These are phyloP conservation scores for Xylaria sp. DNA, from an alignment of 2,329 filamentous ascomycete species.

Conservation along the genomic window DNA sequence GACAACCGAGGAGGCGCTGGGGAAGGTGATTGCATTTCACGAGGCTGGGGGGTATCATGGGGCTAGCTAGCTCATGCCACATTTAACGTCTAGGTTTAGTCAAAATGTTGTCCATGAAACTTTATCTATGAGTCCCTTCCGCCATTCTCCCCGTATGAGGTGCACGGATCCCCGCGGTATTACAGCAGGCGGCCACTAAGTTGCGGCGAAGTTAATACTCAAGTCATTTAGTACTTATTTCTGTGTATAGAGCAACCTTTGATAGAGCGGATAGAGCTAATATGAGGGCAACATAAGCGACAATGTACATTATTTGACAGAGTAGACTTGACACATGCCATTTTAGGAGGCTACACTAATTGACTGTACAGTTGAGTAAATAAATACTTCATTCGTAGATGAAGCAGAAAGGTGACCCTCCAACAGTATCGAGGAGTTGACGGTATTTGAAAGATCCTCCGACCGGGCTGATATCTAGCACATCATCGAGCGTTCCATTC, in stretches of 20 bases:
- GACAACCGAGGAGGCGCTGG: not conserved
- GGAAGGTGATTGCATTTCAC: not conserved
- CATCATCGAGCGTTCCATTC: constrained; percentile 57
- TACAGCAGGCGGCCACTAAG: not conserved
- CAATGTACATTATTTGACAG: not conserved
- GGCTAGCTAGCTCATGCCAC: no score
- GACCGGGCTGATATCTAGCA: constrained; percentile 47
- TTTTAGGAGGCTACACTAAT: not conserved
- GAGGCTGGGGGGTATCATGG: not conserved
- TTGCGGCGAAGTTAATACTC: not conserved
- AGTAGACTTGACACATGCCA: not conserved
- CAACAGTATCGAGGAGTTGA: constrained; percentile 56
- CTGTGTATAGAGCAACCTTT: not conserved
- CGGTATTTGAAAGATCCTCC: constrained; percentile 46
- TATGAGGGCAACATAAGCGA: not conserved
- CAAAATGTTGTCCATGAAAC: not conserved
- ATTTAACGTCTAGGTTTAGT: not conserved
- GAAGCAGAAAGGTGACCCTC: constrained; percentile 57
- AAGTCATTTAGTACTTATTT: not conserved
- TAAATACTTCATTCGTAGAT: constrained; percentile 52
- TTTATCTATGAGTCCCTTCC: not conserved
- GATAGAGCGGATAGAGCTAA: not conserved
- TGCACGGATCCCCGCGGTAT: no score
- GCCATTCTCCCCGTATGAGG: no score
- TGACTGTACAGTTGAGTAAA: not conserved